Base-by-base conservation (phyloP, 768 basidiomycete species). In the Galerina sulciceps region DNA sequence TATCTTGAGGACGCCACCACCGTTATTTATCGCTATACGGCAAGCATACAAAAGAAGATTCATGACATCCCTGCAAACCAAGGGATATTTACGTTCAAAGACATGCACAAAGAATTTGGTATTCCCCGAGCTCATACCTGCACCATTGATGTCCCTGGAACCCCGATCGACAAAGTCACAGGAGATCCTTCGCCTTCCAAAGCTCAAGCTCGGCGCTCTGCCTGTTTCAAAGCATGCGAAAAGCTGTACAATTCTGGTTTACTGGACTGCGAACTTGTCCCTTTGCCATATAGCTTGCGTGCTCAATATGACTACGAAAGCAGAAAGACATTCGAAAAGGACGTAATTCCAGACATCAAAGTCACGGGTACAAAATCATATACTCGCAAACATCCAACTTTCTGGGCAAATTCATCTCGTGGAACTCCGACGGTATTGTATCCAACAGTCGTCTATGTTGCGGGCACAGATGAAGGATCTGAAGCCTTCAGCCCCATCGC, bases 151-250 rank as follows among this genome's bases (percentile, higher is more conserved):
- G 71, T 88, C 10, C 76, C 75, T 38, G 77, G 77, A 10, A 72
- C 81, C 23, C 75, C 75, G 14, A 64, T 82, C 6, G 64, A 78
- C 40, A 66, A 64, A 36, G 63, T 84, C n/a, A 68, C 72, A 9
- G 85, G 88, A 10, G 75, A 78, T 41, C 62, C 75, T 57, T 79
- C 80, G 35, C 65, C 65, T 4, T 83, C 83, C 0, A 79, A 73
- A 66, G 72, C 77, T 38, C 77, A 84, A 23, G 87, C 90, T 35
- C 77, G 87, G 57, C 81, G 86, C 41, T 73, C 79, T 18, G 86
- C 86, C 38, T 87, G 86, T 65, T 87, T 79, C 61, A 75, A 74
- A 57, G 77, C 83, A 44, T 92, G 89, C 64, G 63, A 73, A 20
- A 71, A 72, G 41, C 75, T 92, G 18, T 78, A 78, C 52, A 70